Evolutionary conservation across 768 basidiomycete species (phyloP).

Genomic region (Pisolithus sp.): DNA sequence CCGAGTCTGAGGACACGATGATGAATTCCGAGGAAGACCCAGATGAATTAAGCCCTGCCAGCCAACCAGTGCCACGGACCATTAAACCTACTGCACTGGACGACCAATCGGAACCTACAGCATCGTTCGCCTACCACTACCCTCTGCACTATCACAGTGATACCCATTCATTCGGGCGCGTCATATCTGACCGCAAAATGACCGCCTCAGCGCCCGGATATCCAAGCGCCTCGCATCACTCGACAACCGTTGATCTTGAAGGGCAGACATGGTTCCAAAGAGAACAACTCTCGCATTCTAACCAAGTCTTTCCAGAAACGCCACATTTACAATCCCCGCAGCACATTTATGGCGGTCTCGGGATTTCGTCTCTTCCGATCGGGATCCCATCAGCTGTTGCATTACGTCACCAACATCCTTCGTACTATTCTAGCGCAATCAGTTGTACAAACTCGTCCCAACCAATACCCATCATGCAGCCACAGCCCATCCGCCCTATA

Average conservation of each 20-base stretch:
- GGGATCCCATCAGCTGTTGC: conserved; percentile 15
- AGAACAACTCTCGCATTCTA: conserved; percentile 7
- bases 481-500: conserved; percentile 30
- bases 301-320: conserved; percentile 3
- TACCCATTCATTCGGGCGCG: conserved; percentile 6
- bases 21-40: conserved; percentile 12
- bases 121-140: conserved; percentile 6
- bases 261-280: conserved; percentile 14
- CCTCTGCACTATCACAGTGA: conserved; percentile 2
- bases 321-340: conserved; percentile 13
- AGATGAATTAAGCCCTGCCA: conserved; percentile 13
- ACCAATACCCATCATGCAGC: conserved; percentile 25
- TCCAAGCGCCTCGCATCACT: conserved; percentile 18
- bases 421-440: conserved; percentile 25
- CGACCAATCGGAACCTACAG: conserved; percentile 22
- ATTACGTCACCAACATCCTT: conserved; percentile 16
- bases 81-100: conserved; percentile 26
- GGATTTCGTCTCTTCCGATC: conserved; percentile 12
- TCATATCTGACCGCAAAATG: conserved; percentile 19
- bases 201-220: conserved; percentile 29
- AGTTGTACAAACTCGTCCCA: conserved; percentile 8
- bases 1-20: conserved; percentile 31
- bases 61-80: conserved; percentile 15
- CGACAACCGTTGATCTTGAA: conserved; percentile 3
- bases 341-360: conserved; percentile 20